Evolutionary conservation across 768 basidiomycete species (phyloP).

Genomic region (Sarcodon aspratus): DNA sequence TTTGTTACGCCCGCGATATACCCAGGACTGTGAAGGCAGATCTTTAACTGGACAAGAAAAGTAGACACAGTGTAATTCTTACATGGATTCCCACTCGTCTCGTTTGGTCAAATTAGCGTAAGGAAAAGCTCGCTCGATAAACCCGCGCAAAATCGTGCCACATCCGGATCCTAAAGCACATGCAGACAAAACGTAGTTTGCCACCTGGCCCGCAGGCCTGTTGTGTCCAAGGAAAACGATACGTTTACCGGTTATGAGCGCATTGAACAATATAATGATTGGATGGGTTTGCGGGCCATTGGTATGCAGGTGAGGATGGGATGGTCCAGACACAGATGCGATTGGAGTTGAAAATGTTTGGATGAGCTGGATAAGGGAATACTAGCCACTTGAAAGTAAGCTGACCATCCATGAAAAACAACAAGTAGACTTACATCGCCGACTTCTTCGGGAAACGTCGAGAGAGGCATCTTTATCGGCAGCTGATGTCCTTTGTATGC

Average conservation of each 20-base stretch:
- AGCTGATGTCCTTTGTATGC: slow-evolving; percentile 74
- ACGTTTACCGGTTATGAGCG: slow-evolving; percentile 89
- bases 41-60: background rate
- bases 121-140: slow-evolving; percentile 88
- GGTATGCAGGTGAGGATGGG: slow-evolving; percentile 90
- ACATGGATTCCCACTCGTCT: slow-evolving; percentile 88
- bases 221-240: slow-evolving; percentile 91
- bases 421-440: slow-evolving; percentile 65
- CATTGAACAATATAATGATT: slow-evolving; percentile 92
- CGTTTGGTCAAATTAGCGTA: slow-evolving; percentile 85
- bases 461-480: slow-evolving; percentile 85
- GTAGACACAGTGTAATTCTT: slow-evolving; percentile 20
- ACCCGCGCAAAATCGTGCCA: slow-evolving; percentile 72
- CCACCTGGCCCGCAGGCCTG: slow-evolving; percentile 83
- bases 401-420: background rate
- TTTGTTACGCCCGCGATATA: slow-evolving; percentile 98
- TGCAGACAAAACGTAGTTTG: slow-evolving; percentile 85
- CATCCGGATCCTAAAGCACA: slow-evolving; percentile 91
- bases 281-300: slow-evolving; percentile 87
- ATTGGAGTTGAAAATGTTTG: slow-evolving; percentile 63
- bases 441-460: slow-evolving; percentile 88
- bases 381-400: slow-evolving; percentile 34
- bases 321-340: slow-evolving; percentile 55
- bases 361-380: slow-evolving; percentile 84
- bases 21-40: slow-evolving; percentile 45